Percentiles rank a stretch among this genome's conserved stretches.
Conservation (phyloP, 179 eudicot genomes). For the Spinacia oleracea region DNA sequence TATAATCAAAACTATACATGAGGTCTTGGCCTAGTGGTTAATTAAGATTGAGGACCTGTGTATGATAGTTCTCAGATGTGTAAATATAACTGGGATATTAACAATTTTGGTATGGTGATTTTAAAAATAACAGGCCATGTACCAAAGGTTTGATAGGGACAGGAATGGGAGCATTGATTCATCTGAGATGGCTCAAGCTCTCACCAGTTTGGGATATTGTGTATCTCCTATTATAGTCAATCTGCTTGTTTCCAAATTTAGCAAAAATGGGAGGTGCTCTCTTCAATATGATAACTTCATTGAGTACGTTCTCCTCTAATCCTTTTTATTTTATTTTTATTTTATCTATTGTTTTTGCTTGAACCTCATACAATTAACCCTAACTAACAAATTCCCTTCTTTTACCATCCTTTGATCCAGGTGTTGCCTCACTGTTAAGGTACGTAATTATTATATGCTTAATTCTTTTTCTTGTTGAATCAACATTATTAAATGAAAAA, state of each 20-base stretch:
- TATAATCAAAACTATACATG: too few species aligned
- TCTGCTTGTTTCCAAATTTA: constrained; percentile 72
- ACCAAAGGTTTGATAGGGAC: constrained; percentile 84
- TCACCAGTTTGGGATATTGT: constrained; percentile 58
- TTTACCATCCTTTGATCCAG: constrained; percentile 8
- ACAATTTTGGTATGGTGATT: neutral
- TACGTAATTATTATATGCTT: constrained; percentile 18
- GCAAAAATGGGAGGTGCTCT: constrained; percentile 47
- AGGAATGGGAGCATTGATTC: constrained; percentile 72
- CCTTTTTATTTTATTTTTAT: too few species aligned
- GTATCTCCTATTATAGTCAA: constrained; percentile 63
- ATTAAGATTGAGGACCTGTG: too few species aligned
- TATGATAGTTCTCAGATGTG: too few species aligned
- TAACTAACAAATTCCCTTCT: neutral
- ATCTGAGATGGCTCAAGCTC: constrained; percentile 63
- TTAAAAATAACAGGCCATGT: constrained; percentile 53
- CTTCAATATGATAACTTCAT: constrained; percentile 85
- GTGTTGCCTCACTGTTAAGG: constrained; percentile 50
- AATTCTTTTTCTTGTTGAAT: neutral
- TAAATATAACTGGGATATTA: too few species aligned
- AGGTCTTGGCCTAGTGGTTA: too few species aligned
- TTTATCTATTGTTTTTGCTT: neutral
- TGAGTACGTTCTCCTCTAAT: constrained; percentile 47
- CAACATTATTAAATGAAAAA: too few species aligned
- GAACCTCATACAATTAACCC: too few species aligned